Base-by-base conservation (phyloP, 225 moss, liverwort and hornwort genomes). In the Polytrichum commune region DNA sequence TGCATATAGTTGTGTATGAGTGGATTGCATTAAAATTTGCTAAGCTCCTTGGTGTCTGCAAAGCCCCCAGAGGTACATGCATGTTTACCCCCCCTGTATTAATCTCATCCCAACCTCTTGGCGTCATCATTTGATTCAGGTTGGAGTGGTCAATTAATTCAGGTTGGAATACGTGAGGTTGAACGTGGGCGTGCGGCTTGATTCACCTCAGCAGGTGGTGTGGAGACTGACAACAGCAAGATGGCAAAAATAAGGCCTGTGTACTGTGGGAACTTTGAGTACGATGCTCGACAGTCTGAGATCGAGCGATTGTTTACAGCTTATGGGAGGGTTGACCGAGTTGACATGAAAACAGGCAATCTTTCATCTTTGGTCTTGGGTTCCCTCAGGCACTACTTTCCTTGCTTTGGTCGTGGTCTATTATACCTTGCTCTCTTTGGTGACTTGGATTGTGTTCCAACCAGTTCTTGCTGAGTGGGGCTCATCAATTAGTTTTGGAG, bases 311-410 rank as follows among this genome's bases (percentile, higher is more conserved):
- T 98, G 86, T 98, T 98, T 77, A 79, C 86, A 71, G 90, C 89
- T 78, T 98, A 89, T 79, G 98, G 98, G 66, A 91, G 90, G 78
- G 98, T 98, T 67, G 93, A 98, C 69, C 94, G 95, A 64, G 95
- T 95, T 74, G 98, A 98, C 73, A 98, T 98, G 98, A 98, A 98
- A 74, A 98, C 98, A 95, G 98, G 98, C 93, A 80, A 82, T 89
- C 81, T 65, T 54, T 63, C 60, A 18, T 8, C 56, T 75, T 69
- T 66, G 5, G 46, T 26, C 16, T 60, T 27, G 19, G 19, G 24
- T 63, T 24, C 63, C 63, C 27, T 29, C 27, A 24, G 63, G 18
- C 27, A 18, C 24, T 23, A 24, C 18, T 23, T 29, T 63, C 23
- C 63, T 46, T 46, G 46, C 46, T 46, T 46, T 46, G 46, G 46